These are phyloP conservation scores for Mycena kentingensis DNA, from an alignment of 768 basidiomycete species.

Conservation along the genomic window DNA sequence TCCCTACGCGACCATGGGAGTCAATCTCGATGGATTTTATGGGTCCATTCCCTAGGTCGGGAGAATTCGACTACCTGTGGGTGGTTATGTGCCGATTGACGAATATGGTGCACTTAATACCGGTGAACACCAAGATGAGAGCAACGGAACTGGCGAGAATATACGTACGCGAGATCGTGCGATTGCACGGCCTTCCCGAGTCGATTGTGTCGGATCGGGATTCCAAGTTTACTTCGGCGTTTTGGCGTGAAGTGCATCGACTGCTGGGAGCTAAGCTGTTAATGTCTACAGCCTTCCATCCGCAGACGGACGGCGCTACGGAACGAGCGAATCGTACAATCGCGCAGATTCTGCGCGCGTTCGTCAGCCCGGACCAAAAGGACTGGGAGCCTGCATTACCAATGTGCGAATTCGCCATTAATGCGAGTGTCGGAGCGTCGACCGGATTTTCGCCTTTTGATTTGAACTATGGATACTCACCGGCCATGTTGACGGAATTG, in stretches of 20 bases:
- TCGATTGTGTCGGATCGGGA: no score
- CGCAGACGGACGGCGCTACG: no score
- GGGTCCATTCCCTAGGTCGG: slow-evolving; percentile 27
- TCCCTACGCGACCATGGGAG: slow-evolving; percentile 24
- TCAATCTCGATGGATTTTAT: slow-evolving; percentile 31
- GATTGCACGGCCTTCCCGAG: slow-evolving; percentile 23
- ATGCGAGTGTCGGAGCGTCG: slow-evolving; percentile 14
- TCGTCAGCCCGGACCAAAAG: slow-evolving; percentile 16
- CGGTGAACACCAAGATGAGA: slow-evolving; percentile 11
- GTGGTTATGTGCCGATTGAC: slow-evolving; percentile 24
- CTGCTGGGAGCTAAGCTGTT: background rate
- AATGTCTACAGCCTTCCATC: slow-evolving; percentile 1
- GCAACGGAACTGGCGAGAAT: slow-evolving; percentile 23
- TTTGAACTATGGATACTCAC: slow-evolving; percentile 30
- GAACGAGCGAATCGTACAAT: slow-evolving; percentile 14
- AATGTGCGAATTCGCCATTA: background rate
- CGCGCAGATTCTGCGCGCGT: slow-evolving; percentile 12
- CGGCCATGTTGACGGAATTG: slow-evolving; percentile 18
- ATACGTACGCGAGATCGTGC: slow-evolving; percentile 19
- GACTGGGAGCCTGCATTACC: background rate
- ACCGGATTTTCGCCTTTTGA: slow-evolving; percentile 39
- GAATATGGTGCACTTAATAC: slow-evolving; percentile 5
- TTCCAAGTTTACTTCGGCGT: slow-evolving; percentile 1
- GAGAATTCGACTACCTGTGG: slow-evolving; percentile 23
- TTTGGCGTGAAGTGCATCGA: background rate